These are phyloP conservation scores for Apiospora arundinis DNA, from an alignment of 2,329 filamentous ascomycete genomes.

Conservation along the genomic window DNA sequence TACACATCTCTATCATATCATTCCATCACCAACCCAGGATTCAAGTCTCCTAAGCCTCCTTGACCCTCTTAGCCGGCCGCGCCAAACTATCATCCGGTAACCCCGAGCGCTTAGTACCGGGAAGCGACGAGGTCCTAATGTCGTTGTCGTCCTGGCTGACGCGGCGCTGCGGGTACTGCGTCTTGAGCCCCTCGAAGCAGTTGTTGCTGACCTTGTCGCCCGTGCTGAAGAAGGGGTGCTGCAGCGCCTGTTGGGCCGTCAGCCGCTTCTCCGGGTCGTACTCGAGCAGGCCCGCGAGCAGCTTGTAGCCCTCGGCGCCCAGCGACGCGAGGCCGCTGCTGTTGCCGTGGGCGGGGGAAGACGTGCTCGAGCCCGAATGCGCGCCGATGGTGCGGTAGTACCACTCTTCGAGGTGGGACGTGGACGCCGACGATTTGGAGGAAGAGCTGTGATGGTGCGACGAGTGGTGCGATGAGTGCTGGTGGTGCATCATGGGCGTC, in stretches of 20 bases:
- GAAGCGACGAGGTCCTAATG: conserved; percentile 86
- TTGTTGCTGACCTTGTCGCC: conserved; percentile 77
- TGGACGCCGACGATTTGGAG: conserved; percentile 71
- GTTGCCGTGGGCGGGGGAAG: conserved; percentile 23
- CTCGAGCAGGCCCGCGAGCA: conserved; percentile 83
- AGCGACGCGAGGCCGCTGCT: conserved; percentile 60
- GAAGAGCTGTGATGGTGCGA: conserved; percentile 48
- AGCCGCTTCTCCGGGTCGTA: conserved; percentile 91
- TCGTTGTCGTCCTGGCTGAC: conserved; percentile 97
- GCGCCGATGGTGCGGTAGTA: conserved; percentile 32
- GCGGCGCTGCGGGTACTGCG: conserved; percentile 86
- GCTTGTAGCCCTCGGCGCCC: conserved; percentile 78
- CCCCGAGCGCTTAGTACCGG: conserved; percentile 89
- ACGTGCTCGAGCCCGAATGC: conserved; percentile 34
- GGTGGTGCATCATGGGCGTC: conserved; percentile 54
- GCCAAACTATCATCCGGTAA: conserved; percentile 78
- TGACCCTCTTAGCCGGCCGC: conserved; percentile 66
- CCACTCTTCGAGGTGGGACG: conserved; percentile 49
- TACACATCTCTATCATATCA: not conserved
- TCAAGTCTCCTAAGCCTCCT: conserved; percentile 48
- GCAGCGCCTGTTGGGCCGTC: conserved; percentile 86
- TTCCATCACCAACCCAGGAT: conserved; percentile 16
- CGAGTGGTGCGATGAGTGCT: conserved; percentile 41
- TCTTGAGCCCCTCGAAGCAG: conserved; percentile 89
- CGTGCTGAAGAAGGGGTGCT: conserved; percentile 86